Evolutionary conservation across 2,329 filamentous ascomycete genomes (phyloP), one percentile per base, ranked within the genome.

Genomic region (Apiospora saccharicola): DNA sequence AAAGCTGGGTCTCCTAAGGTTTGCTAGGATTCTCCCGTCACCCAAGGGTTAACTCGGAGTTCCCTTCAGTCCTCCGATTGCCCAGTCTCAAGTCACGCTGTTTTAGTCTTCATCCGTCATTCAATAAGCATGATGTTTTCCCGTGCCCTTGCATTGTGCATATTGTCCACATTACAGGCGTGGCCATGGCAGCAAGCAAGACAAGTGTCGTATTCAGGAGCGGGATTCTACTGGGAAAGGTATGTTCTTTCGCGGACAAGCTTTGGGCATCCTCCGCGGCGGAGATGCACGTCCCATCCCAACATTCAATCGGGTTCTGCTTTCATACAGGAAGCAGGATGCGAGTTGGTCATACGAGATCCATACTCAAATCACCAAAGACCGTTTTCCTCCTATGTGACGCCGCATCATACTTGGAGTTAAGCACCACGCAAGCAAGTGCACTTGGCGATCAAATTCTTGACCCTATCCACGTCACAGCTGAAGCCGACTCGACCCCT

Each of bases 251-350:
- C 3, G 10, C 57, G 41, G 30, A n/a, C 34, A 64, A n/a, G 19
- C 57, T 41, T 64, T 61, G 53, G 30, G 30, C 19, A 8, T n/a
- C 49, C 49, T 41, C 57, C 34, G 30, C 57, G 57, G 51, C 51
- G 51, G 51, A 57, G 16, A 61, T 37, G 53, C 53, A 61, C 57
- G 57, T 64, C 57, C 57, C 34, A 34, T 64, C 57, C 34, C 57
- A 19, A 3, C 22, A 64, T 41, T 41, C 19, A n/a, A 64, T 64
- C 14, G 10, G 19, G 34, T 6, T 4, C 53, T n/a, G 7, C 16
- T 19, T 61, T 8, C 37, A 37, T 13, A 7, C 30, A 61, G 6
- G 19, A 8, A 37, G 26, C 53, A 34, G 30, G 26, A 61, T 22
- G 30, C 6, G 2, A 34, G 8, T 34, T 22, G 26, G 6, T 22